Conservation (phyloP, 371 early-diverging fungal genomes). For the Mortierella sp. region DNA sequence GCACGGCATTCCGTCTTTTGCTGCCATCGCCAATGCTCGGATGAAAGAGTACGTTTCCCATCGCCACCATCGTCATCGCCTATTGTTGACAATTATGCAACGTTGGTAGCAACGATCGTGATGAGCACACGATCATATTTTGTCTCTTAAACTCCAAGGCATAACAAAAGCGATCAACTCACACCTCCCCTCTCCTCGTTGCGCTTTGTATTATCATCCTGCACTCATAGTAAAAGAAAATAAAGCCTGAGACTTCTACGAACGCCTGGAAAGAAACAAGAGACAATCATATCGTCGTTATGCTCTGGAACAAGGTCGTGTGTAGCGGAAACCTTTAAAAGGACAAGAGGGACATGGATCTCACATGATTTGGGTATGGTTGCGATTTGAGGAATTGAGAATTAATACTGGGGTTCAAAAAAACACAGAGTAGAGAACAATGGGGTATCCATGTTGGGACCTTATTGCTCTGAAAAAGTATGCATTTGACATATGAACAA, state of each 20-base stretch:
- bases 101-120: no score
- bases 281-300: neutral
- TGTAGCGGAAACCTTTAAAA: neutral
- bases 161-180: no score
- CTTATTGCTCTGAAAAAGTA: neutral
- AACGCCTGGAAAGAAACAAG: neutral
- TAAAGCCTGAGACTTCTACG: neutral
- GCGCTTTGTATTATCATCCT: no score
- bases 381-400: neutral
- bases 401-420: neutral
- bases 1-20: neutral
- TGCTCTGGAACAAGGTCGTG: no score
- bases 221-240: neutral
- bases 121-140: no score
- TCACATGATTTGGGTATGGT: neutral
- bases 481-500: neutral
- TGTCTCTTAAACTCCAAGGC: no score
- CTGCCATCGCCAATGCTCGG: no score
- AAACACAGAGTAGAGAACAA: neutral
- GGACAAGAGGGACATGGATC: neutral
- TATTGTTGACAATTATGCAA: no score
- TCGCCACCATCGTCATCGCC: no score
- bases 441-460: slow-evolving; percentile 1
- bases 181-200: neutral
- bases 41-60: no score